Percentiles rank a stretch among this genome's conserved stretches.
phyloP scores from a whole-genome alignment of 768 basidiomycete species.

The Boletus tylopilopsis region DNA sequence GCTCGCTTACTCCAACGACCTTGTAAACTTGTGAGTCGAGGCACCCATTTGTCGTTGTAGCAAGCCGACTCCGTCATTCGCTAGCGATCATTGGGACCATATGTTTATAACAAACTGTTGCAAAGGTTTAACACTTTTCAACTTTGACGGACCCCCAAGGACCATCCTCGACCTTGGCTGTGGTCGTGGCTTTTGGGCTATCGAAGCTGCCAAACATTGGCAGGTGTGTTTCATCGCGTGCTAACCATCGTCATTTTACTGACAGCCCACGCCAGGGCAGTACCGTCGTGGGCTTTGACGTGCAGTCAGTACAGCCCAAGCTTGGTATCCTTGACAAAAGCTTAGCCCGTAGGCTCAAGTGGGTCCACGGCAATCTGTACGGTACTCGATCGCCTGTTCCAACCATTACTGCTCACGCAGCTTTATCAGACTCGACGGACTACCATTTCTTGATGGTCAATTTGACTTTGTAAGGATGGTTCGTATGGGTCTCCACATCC shows the following conservation, averaged over 20 bases:
- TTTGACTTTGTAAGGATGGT: slow-evolving; percentile 69
- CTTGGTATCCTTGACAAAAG: slow-evolving; percentile 34
- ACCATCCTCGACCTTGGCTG: slow-evolving; percentile 67
- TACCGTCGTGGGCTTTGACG: slow-evolving; percentile 58
- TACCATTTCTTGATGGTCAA: slow-evolving; percentile 53
- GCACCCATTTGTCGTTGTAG: neutral
- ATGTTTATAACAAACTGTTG: slow-evolving; percentile 55
- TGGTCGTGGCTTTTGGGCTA: slow-evolving; percentile 66
- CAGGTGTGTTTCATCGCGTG: slow-evolving; percentile 38
- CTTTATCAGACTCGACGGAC: slow-evolving; percentile 51
- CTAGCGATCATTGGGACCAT: slow-evolving; percentile 69
- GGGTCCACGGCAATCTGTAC: slow-evolving; percentile 71
- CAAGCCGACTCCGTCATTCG: slow-evolving; percentile 1
- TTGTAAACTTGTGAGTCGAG: slow-evolving; percentile 51
- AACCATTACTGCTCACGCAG: slow-evolving; percentile 5
- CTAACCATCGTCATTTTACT: neutral
- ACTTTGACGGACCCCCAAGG: slow-evolving; percentile 48
- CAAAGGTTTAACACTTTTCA: slow-evolving; percentile 49
- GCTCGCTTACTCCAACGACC: slow-evolving; percentile 43
- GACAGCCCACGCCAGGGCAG: slow-evolving; percentile 38
- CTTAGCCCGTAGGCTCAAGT: slow-evolving; percentile 50
- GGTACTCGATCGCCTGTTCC: slow-evolving; percentile 3
- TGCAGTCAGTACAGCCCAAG: slow-evolving; percentile 51
- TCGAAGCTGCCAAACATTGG: slow-evolving; percentile 68
- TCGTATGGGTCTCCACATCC: slow-evolving; percentile 62